Evolutionary conservation across 768 basidiomycete species (phyloP).

Genomic region (Lactarius sp.): DNA sequence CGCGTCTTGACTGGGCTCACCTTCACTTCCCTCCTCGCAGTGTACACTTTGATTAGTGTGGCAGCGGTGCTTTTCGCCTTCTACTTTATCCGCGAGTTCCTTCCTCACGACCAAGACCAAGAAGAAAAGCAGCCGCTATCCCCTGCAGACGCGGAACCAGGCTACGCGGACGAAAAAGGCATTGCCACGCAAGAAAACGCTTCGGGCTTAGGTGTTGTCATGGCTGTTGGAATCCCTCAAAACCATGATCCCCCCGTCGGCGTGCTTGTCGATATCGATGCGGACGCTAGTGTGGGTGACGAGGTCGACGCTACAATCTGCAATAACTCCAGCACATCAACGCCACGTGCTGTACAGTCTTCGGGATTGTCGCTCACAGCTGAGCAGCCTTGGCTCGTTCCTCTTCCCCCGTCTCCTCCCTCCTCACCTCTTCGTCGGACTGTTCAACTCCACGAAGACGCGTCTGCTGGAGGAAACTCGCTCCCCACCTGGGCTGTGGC

Average conservation of each 20-base stretch:
- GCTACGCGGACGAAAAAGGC: constrained; percentile 13
- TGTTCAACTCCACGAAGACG: constrained; percentile 12
- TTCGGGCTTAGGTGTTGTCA: not conserved
- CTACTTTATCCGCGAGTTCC: constrained; percentile 18
- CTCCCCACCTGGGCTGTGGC: constrained; percentile 18
- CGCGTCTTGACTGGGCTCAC: constrained; percentile 13
- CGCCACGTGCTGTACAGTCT: not conserved
- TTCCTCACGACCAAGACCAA: constrained; percentile 26
- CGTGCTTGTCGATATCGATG: constrained; percentile 16
- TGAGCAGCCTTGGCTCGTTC: constrained; percentile 22
- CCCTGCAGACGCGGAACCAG: constrained; percentile 9
- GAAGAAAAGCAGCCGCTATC: constrained; percentile 23
- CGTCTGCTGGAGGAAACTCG: not conserved
- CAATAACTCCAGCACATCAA: not conserved
- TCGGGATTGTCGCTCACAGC: constrained; percentile 14
- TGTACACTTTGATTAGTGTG: constrained; percentile 27
- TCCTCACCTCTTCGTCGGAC: constrained; percentile 29
- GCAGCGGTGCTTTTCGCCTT: constrained; percentile 27
- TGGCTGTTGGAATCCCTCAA: not conserved
- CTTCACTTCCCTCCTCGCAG: constrained; percentile 14
- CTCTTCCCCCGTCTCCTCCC: constrained; percentile 23
- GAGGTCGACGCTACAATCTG: constrained; percentile 10
- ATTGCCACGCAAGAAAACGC: constrained; percentile 5
- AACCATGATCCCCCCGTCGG: not conserved
- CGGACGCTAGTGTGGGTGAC: constrained; percentile 9